Conservation (phyloP, 495 filamentous ascomycete species). For the Lophiotrema nucula region DNA sequence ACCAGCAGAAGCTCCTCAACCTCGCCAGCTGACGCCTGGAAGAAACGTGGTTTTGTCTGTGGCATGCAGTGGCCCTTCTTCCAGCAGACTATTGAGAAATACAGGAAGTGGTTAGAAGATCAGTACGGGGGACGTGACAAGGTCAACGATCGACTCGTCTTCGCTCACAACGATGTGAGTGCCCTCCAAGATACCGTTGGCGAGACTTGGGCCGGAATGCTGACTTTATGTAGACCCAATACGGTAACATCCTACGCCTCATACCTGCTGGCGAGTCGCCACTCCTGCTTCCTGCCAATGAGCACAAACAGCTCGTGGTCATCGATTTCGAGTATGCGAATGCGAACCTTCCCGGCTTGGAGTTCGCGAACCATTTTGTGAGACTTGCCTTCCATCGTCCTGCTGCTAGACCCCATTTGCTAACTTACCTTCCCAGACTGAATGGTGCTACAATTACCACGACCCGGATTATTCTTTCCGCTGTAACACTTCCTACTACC, state of each 20-base stretch:
- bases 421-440: slow-evolving; percentile 50
- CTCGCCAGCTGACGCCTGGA: slow-evolving; percentile 55
- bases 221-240: slow-evolving; percentile 70
- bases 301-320: slow-evolving; percentile 91
- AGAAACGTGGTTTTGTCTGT: slow-evolving; percentile 70
- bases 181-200: not conserved
- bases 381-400: slow-evolving; percentile 32
- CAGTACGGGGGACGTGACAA: slow-evolving; percentile 64
- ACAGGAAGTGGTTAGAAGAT: slow-evolving; percentile 70
- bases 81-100: slow-evolving; percentile 70
- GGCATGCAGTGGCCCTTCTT: slow-evolving; percentile 84
- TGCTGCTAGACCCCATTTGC: not conserved
- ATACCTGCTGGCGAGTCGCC: slow-evolving; percentile 81
- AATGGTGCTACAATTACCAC: slow-evolving; percentile 99
- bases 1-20: slow-evolving; percentile 41
- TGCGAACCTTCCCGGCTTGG: slow-evolving; percentile 80
- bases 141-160: slow-evolving; percentile 75
- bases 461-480: slow-evolving; percentile 61
- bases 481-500: slow-evolving; percentile 68
- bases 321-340: slow-evolving; percentile 99
- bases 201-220: not conserved
- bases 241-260: slow-evolving; percentile 94
- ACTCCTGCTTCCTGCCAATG: slow-evolving; percentile 79
- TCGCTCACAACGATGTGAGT: slow-evolving; percentile 95
- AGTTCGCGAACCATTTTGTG: slow-evolving; percentile 98